Conservation (phyloP, 176 grass and related monocot species). For the Oryza brachyantha region DNA sequence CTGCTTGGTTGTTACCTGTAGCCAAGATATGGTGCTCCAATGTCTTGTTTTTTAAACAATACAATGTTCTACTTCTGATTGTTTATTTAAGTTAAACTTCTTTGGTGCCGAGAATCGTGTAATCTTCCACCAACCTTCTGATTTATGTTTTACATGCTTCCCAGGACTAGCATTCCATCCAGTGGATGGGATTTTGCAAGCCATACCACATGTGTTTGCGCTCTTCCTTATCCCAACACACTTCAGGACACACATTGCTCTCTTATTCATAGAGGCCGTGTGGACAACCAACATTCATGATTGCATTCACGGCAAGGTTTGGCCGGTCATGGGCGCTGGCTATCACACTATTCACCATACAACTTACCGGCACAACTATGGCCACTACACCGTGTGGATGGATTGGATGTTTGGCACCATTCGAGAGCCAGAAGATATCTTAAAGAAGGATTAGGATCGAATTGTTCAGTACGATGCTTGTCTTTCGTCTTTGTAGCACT, state of each 20-base stretch:
- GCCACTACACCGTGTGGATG: slow-evolving; percentile 95
- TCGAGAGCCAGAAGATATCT: slow-evolving; percentile 64
- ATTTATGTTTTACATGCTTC: not conserved
- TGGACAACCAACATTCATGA: slow-evolving; percentile 98
- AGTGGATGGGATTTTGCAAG: slow-evolving; percentile 92
- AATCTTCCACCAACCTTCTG: not conserved
- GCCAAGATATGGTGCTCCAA: not conserved
- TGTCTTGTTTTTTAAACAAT: not conserved
- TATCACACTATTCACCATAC: slow-evolving; percentile 99
- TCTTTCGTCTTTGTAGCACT: not conserved
- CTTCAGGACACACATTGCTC: slow-evolving; percentile 56
- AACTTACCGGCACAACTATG: slow-evolving; percentile 94
- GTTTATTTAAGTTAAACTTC: not conserved
- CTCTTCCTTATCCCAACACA: slow-evolving; percentile 70
- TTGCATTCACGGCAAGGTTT: slow-evolving; percentile 93
- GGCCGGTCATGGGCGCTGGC: slow-evolving; percentile 96
- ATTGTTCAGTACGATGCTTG: not conserved
- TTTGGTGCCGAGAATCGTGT: not conserved
- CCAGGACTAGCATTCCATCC: slow-evolving; percentile 92
- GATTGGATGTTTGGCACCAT: slow-evolving; percentile 97
- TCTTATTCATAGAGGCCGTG: slow-evolving; percentile 69
- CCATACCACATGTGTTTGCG: slow-evolving; percentile 74
- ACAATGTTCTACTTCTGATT: not conserved
- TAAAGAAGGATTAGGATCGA: slow-evolving; percentile 62
- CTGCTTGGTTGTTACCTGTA: no score